Evolutionary conservation across 768 basidiomycete species (phyloP).

Genomic region (Filobasidium floriforme): DNA sequence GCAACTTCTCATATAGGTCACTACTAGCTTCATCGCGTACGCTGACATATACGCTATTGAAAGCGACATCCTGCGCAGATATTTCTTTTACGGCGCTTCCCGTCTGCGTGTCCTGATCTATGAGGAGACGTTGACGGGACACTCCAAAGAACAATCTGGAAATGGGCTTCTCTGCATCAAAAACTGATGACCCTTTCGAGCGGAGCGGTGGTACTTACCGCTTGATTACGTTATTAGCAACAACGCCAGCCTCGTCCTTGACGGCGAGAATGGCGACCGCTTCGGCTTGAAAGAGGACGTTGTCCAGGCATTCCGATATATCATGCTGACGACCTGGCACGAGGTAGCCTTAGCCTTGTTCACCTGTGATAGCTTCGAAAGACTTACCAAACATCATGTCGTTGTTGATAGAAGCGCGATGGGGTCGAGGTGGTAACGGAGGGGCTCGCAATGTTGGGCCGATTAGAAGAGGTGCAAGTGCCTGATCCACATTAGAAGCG

Average conservation of each 20-base stretch:
- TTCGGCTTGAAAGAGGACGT: constrained; percentile 98
- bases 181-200: not conserved
- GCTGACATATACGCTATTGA: constrained; percentile 88
- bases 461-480: constrained; percentile 38
- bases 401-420: constrained; percentile 47
- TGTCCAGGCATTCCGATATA: constrained; percentile 98
- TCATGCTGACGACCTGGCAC: constrained; percentile 79
- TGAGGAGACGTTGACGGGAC: constrained; percentile 55
- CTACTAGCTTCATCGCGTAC: constrained; percentile 72
- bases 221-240: constrained; percentile 63
- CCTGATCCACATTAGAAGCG: not conserved
- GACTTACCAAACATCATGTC: constrained; percentile 80
- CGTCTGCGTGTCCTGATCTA: not conserved
- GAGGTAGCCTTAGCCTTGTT: not conserved
- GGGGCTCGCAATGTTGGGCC: constrained; percentile 27
- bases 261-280: constrained; percentile 44
- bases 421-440: constrained; percentile 53
- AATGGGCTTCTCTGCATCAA: not conserved
- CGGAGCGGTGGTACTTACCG: constrained; percentile 50
- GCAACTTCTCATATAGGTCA: constrained; percentile 89
- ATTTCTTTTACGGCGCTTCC: constrained; percentile 42
- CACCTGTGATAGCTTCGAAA: not conserved
- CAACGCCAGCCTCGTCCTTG: not conserved
- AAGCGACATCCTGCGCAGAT: constrained; percentile 65
- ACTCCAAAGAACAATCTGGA: constrained; percentile 79